phyloP scores from a whole-genome alignment of 2,329 filamentous ascomycete genomes.

The Talaromyces atroroseus region DNA sequence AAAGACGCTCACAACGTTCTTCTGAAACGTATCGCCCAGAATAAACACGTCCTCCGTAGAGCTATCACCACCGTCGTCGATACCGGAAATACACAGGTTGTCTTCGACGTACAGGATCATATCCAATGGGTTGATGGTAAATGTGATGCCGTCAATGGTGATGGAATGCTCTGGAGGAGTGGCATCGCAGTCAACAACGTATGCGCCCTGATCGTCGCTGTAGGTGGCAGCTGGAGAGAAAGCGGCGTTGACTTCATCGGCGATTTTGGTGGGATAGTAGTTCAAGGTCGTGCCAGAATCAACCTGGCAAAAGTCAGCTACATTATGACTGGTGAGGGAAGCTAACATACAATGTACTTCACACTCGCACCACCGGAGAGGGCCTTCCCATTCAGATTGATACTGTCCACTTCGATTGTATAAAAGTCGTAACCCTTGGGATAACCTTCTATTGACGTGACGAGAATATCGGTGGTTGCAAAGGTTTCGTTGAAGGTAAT shows the following conservation, averaged over 20 bases:
- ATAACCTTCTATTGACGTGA: constrained; percentile 16
- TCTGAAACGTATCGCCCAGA: constrained; percentile 45
- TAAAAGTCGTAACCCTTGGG: constrained; percentile 15
- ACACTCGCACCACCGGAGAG: constrained; percentile 11
- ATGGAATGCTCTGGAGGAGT: not conserved
- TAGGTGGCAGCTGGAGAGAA: constrained; percentile 41
- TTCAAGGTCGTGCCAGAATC: constrained; percentile 28
- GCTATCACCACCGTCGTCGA: constrained; percentile 23
- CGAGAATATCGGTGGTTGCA: constrained; percentile 20
- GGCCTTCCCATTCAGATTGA: constrained; percentile 12
- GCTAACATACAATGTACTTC: constrained; percentile 18
- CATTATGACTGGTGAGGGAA: no score
- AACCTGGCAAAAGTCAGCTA: no score
- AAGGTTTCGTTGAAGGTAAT: constrained; percentile 32
- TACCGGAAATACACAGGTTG: constrained; percentile 21
- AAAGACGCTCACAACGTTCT: constrained; percentile 48
- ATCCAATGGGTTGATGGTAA: constrained; percentile 26
- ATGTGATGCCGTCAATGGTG: constrained; percentile 23
- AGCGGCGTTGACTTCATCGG: constrained; percentile 35
- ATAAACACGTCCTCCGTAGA: constrained; percentile 29
- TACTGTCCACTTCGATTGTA: constrained; percentile 17
- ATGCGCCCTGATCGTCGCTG: constrained; percentile 25
- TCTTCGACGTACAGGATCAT: constrained; percentile 24
- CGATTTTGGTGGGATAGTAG: constrained; percentile 36
- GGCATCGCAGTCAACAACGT: constrained; percentile 15